Conservation (phyloP, 805 yeast species). For the Lipomyces sp. region DNA sequence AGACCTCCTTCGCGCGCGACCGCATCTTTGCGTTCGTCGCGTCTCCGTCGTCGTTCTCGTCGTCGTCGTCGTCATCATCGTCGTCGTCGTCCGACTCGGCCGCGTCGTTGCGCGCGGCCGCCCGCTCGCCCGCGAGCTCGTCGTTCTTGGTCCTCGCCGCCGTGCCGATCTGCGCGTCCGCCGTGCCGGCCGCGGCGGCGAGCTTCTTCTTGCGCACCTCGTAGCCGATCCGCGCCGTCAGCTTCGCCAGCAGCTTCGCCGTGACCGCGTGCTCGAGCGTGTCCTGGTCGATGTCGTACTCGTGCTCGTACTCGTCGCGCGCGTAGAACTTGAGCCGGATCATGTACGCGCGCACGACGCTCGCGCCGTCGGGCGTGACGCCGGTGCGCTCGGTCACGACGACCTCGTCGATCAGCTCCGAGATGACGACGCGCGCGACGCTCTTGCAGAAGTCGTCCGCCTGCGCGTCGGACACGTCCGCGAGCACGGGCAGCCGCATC, state of each 20-base stretch:
- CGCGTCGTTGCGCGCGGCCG: slow-evolving; percentile 41
- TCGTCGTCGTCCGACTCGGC: slow-evolving; percentile 37
- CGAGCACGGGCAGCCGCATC: slow-evolving; percentile 84
- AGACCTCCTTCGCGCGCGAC: slow-evolving; percentile 73
- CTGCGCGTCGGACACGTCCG: slow-evolving; percentile 75
- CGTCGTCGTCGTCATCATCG: slow-evolving; percentile 41
- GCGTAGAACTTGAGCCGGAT: slow-evolving; percentile 75
- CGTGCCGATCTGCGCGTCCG: slow-evolving; percentile 41
- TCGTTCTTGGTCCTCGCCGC: slow-evolving; percentile 49
- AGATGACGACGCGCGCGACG: slow-evolving; percentile 74
- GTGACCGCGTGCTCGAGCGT: slow-evolving; percentile 71
- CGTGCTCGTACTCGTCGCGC: slow-evolving; percentile 70
- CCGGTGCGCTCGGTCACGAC: slow-evolving; percentile 87
- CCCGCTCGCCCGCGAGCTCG: slow-evolving; percentile 53
- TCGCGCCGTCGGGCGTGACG: slow-evolving; percentile 44
- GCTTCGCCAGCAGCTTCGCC: slow-evolving; percentile 54
- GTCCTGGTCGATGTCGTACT: slow-evolving; percentile 81
- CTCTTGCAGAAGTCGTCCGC: slow-evolving; percentile 94
- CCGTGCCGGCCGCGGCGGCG: slow-evolving; percentile 37
- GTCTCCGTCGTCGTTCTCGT: slow-evolving; percentile 59
- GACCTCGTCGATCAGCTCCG: slow-evolving; percentile 84
- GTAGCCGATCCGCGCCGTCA: slow-evolving; percentile 71
- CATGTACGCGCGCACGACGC: slow-evolving; percentile 64
- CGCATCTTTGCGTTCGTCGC: slow-evolving; percentile 59
- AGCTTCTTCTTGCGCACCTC: slow-evolving; percentile 80